A percentile compares a stretch with the other conserved stretches of the same genome.
These are phyloP conservation scores for Fomitopsis serialis DNA, from an alignment of 768 basidiomycete species.

Conservation along the genomic window DNA sequence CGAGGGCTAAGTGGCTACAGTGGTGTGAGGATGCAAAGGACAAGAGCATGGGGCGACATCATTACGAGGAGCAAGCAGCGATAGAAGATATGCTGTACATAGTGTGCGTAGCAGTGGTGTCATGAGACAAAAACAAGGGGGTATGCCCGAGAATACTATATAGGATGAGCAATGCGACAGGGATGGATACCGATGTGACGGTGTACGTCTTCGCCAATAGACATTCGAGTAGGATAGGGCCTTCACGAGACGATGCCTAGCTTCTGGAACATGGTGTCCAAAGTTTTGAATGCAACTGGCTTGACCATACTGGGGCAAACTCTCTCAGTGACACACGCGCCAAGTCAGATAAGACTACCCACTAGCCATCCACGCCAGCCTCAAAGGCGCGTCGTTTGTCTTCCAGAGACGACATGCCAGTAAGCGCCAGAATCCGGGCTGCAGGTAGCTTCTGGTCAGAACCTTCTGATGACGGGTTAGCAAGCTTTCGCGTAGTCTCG, in stretches of 20 bases:
- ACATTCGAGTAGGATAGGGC: neutral
- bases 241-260: slow-evolving; percentile 46
- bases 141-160: neutral
- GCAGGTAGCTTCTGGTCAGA: neutral
- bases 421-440: slow-evolving; percentile 77
- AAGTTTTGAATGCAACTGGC: slow-evolving; percentile 89
- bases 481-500: slow-evolving; percentile 40
- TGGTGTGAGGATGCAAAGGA: neutral
- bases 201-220: too few relatives aligned
- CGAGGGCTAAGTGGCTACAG: neutral
- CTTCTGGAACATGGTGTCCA: slow-evolving; percentile 79
- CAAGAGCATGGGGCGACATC: too few relatives aligned
- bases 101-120: neutral
- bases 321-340: neutral
- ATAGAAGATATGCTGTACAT: neutral
- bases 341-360: slow-evolving; percentile 28
- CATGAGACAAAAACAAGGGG: neutral
- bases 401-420: slow-evolving; percentile 90
- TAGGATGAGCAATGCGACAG: neutral
- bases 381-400: slow-evolving; percentile 90
- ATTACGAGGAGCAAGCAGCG: neutral
- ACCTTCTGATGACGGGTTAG: slow-evolving; percentile 13
- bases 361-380: slow-evolving; percentile 96
- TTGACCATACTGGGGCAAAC: slow-evolving; percentile 68
- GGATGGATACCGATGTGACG: too few relatives aligned